Evolutionary conservation across 129 eudicot species (phyloP).

Genomic region (Smallanthus sonchifolius): DNA sequence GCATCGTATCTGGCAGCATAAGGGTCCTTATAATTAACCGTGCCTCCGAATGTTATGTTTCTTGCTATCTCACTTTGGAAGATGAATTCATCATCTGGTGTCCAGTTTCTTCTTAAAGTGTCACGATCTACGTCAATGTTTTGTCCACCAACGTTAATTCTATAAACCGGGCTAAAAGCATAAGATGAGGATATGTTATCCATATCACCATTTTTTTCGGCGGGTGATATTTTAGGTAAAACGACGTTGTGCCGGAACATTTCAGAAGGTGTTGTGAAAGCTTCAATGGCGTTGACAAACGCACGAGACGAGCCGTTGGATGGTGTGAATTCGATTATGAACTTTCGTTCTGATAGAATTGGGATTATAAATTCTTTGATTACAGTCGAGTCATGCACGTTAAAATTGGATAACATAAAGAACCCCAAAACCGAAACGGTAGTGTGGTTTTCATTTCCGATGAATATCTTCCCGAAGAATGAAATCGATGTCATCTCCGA

Average conservation of each 20-base stretch:
- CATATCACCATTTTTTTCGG: not conserved
- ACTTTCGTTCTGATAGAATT: slow-evolving; percentile 4
- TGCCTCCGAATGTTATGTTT: not conserved
- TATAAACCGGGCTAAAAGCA: slow-evolving; percentile 29
- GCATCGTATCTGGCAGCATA: slow-evolving; percentile 30
- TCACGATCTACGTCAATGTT: slow-evolving; percentile 19
- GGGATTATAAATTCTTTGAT: slow-evolving; percentile 41
- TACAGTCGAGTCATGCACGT: not conserved
- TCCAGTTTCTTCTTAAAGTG: slow-evolving; percentile 46
- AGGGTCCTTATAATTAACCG: not conserved
- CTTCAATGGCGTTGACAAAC: slow-evolving; percentile 60
- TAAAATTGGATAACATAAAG: slow-evolving; percentile 38
- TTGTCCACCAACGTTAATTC: slow-evolving; percentile 61
- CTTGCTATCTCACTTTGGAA: not conserved
- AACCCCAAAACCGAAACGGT: slow-evolving; percentile 40
- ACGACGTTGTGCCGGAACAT: slow-evolving; percentile 7
- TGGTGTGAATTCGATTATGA: slow-evolving; percentile 35
- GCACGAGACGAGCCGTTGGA: slow-evolving; percentile 23
- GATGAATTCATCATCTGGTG: slow-evolving; percentile 42
- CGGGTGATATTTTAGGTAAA: not conserved
- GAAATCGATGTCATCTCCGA: no score
- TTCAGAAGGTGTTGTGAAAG: slow-evolving; percentile 31
- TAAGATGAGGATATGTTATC: not conserved
- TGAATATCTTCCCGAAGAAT: no score
- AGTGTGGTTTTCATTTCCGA: no score